Evolutionary conservation across 2,329 filamentous ascomycete genomes (phyloP), one percentile per base, ranked within the genome.

Genomic region (Diaporthe nobilis): DNA sequence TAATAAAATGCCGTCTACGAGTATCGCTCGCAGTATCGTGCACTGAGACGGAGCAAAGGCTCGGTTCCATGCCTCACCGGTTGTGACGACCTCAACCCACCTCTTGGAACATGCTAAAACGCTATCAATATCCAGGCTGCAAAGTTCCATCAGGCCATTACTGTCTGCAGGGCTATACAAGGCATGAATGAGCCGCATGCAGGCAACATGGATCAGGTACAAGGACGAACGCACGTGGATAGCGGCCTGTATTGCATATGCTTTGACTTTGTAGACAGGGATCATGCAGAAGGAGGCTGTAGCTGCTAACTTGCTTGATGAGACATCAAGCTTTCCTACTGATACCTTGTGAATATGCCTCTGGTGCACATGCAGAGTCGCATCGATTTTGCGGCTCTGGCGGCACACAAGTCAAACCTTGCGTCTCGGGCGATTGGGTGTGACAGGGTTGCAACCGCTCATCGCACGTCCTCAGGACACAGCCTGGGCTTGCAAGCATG

Each of bases 361-460:
- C 37, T 39, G 37, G 10, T 39, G 37, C 37, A 13, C 34, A 53
- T 37, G 37, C 22, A 53, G 42, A 51, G 63, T 68, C 8, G 63
- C 58, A 53, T 44, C 31, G 34, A 55, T 25, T 13, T 61, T 63
- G 71, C 31, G 47, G 58, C 71, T 44, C 55, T 51, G 22, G 71
- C 39, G 49, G 44, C 25, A 55, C 39, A 47, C 57, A 51, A 13
- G 60, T 20, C 17, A 39, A 39, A 44, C 34, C 37, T 65, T 44
- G 47, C 65, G 34, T 55, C 34, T 55, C 47, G 47, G 34, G 34
- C 12, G 58, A 53, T 73, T 65, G 70, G 28, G 60, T 73, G 31
- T 75, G 51, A 51, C 74, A 53, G 49, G 70, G 70, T 63, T 68
- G 31, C 68, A 72, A n/a, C 60, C 51, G 71, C 58, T 31, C 71